Base-by-base conservation (phyloP, 768 basidiomycete species). In the Rhodotorula paludigena region DNA sequence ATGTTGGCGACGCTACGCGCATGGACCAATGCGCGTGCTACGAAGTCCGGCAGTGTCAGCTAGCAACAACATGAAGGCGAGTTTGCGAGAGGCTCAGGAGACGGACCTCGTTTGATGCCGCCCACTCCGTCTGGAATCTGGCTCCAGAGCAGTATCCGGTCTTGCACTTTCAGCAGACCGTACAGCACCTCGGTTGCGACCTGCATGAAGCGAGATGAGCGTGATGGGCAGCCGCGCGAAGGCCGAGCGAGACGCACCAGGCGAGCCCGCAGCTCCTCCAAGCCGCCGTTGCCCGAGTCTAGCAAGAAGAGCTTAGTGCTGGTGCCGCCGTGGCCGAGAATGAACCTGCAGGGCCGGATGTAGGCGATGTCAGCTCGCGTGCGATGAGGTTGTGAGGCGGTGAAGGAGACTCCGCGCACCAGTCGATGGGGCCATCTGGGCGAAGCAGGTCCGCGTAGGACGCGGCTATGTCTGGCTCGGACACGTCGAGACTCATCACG, bases 61-160 rank as follows among this genome's bases (percentile, higher is more conserved):
- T 21, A 2, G 18, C 16, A 7, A 21, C 25, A 35, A n/a, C 5
- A 30, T 8, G 47, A n/a, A 38, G 15, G 32, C 10, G 49, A 42
- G 28, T 25, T 28, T 23, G 10, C 9, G 20, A 16, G 12, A 23
- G 35, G 39, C 8, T n/a, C n/a, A n/a, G n/a, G 16, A 7, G 23
- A 30, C 54, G 25, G 11, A 71, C 69, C 69, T 33, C 69, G 60
- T 35, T 57, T 63, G 32, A 71, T 65, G 2, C 70, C 70, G 0
- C 33, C 38, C 1, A 67, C 47, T 7, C 1, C 33, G 10, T 60
- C 18, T 11, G 70, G 65, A 14, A 67, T 48, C 18, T 55, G 36
- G 15, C 32, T 48, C 47, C 44, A 67, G 8, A 60, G 30, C 8
- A 67, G 14, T 1, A 64, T 2, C 38, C 45, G 32, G 1, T 41